A percentile compares a stretch with the other conserved stretches of the same genome.
Evolutionary conservation across 108 stramenopile genomes (phyloP).

Genomic region (Bacterosira constricta): DNA sequence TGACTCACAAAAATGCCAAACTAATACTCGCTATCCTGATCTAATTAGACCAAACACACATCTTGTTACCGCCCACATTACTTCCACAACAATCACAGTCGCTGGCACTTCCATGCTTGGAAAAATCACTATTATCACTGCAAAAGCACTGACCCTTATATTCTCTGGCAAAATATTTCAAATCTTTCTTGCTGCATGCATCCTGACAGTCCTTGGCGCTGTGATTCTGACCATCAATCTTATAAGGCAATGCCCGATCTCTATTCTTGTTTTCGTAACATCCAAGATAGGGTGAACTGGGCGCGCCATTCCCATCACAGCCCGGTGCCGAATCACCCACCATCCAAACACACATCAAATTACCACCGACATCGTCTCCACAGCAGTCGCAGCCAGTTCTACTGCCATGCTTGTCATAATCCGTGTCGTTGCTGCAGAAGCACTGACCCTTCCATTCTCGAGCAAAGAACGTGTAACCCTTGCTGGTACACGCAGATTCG

Average conservation of each 20-base stretch:
- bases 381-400: conserved; percentile 26
- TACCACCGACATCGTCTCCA: conserved; percentile 17
- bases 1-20: too few species aligned
- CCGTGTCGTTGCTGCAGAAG: conserved; percentile 7
- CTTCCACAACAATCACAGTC: conserved; percentile 15
- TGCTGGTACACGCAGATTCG: conserved; percentile 6
- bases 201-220: conserved; percentile 1
- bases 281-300: background rate
- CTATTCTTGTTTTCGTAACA: conserved; percentile 8
- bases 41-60: conserved; percentile 1
- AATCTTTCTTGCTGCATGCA: background rate
- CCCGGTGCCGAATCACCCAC: conserved; percentile 1
- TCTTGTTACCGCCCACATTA: conserved; percentile 7
- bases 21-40: too few species aligned
- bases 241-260: background rate
- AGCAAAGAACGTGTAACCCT: conserved; percentile 17
- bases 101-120: background rate
- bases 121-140: background rate
- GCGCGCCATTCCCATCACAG: background rate
- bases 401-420: conserved; percentile 15
- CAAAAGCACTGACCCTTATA: background rate
- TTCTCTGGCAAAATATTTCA: background rate
- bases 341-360: conserved; percentile 20
- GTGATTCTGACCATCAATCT: background rate
- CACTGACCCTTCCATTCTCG: conserved; percentile 28